phyloP scores from a whole-genome alignment of 2,329 filamentous ascomycete species.

The Botrytis tulipae region DNA sequence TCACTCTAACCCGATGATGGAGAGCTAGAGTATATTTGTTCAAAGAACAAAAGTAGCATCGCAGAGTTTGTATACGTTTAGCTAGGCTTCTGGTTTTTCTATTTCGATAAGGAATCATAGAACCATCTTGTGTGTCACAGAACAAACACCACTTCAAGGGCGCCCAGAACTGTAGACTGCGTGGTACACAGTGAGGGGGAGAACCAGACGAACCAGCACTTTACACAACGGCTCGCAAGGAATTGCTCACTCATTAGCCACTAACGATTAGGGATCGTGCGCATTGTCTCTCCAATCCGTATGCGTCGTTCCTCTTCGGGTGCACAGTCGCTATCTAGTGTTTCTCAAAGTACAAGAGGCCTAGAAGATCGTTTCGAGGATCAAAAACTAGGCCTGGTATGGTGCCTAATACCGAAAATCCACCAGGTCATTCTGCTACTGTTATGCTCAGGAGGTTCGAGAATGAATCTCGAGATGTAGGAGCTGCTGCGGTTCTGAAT shows the following conservation, averaged over 20 bases:
- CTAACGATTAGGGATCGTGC: neutral
- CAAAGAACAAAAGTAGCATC: neutral
- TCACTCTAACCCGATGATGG: neutral
- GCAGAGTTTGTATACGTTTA: neutral
- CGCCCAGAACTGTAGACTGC: neutral
- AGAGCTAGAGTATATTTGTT: neutral
- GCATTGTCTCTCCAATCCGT: neutral
- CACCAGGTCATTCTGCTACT: neutral
- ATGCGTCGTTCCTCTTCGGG: neutral
- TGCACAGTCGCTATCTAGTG: neutral
- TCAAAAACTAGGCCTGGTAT: neutral
- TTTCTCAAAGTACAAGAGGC: conserved; percentile 6
- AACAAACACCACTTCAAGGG: neutral
- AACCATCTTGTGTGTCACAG: neutral
- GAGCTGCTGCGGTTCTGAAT: neutral
- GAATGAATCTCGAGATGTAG: neutral
- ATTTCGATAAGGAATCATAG: too few relatives aligned
- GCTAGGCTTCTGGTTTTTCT: too few relatives aligned
- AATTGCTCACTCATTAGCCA: neutral
- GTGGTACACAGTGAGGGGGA: neutral
- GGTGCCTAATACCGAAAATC: neutral
- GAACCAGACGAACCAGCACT: neutral
- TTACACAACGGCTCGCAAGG: neutral
- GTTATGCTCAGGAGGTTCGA: neutral
- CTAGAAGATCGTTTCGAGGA: neutral